Conservation (phyloP, 192 early-diverging fungal species). For the Podila epicladia region DNA sequence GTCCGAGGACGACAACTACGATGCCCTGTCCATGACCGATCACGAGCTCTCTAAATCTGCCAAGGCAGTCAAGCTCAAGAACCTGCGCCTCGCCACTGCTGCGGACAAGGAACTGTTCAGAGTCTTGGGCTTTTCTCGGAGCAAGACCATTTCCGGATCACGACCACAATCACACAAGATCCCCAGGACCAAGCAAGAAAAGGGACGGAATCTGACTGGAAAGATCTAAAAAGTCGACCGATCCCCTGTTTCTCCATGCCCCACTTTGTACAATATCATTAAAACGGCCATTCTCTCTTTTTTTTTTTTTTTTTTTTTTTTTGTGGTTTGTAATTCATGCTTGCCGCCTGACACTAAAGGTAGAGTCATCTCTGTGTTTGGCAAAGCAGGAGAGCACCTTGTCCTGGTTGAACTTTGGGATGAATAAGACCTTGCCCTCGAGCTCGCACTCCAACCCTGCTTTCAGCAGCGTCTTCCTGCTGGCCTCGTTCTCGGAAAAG, state of each 20-base stretch:
- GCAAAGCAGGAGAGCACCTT: conserved; percentile 26
- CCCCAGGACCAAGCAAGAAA: conserved; percentile 6
- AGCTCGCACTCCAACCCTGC: conserved; percentile 26
- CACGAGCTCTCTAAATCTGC: conserved; percentile 43
- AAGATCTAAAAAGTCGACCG: not conserved
- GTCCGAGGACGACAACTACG: not conserved
- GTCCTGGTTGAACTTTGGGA: conserved; percentile 16
- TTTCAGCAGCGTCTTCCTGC: conserved; percentile 18
- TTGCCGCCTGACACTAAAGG: no score
- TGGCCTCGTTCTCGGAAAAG: conserved; percentile 20
- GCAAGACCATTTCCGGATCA: not conserved
- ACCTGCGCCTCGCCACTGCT: conserved; percentile 28
- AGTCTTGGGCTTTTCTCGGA: not conserved
- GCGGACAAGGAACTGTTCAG: conserved; percentile 5
- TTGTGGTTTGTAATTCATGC: no score
- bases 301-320: no score
- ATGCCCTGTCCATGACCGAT: conserved; percentile 26
- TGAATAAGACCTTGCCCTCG: conserved; percentile 11
- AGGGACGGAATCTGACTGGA: conserved; percentile 1
- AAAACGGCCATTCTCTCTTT: no score
- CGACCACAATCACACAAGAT: not conserved
- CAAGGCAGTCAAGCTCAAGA: conserved; percentile 40
- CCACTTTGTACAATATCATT: no score
- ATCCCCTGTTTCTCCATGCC: no score
- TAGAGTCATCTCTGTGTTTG: not conserved